Conservation (phyloP, 352 stramenopile genomes). For the Plasmopara viticola region DNA sequence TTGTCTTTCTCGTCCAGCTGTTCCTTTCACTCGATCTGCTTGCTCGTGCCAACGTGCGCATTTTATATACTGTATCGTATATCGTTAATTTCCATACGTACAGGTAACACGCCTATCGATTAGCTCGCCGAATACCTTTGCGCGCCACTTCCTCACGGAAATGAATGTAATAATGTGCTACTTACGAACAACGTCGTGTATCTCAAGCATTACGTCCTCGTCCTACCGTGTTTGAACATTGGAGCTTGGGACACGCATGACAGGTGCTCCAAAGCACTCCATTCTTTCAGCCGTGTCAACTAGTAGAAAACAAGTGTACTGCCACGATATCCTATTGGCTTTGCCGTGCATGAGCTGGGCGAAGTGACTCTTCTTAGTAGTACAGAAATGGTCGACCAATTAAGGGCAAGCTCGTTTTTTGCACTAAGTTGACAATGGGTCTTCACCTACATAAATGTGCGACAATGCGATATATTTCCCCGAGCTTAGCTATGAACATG, state of each 20-base stretch:
- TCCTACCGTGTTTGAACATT: no score
- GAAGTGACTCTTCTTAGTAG: background rate
- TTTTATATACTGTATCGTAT: conserved; percentile 19
- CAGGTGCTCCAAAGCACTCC: conserved; percentile 5
- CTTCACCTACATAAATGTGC: background rate
- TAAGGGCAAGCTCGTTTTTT: background rate
- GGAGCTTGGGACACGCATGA: conserved; percentile 18
- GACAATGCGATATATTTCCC: background rate
- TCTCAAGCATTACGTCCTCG: background rate
- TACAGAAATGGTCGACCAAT: no score
- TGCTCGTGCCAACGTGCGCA: conserved; percentile 3
- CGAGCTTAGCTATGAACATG: background rate
- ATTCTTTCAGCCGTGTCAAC: no score
- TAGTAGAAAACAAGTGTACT: no score
- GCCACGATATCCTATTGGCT: background rate
- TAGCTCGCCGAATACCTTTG: conserved; percentile 4
- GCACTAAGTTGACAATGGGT: background rate
- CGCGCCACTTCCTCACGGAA: conserved; percentile 10
- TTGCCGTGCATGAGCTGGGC: background rate
- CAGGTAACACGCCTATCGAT: conserved; percentile 17
- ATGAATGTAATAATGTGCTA: no score
- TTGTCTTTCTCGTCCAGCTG: conserved; percentile 23
- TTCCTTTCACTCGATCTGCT: conserved; percentile 20
- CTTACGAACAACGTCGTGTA: background rate
- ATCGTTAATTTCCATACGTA: conserved; percentile 10